phyloP scores from a whole-genome alignment of 352 stramenopile species.

The Stramenopiles sp. region DNA sequence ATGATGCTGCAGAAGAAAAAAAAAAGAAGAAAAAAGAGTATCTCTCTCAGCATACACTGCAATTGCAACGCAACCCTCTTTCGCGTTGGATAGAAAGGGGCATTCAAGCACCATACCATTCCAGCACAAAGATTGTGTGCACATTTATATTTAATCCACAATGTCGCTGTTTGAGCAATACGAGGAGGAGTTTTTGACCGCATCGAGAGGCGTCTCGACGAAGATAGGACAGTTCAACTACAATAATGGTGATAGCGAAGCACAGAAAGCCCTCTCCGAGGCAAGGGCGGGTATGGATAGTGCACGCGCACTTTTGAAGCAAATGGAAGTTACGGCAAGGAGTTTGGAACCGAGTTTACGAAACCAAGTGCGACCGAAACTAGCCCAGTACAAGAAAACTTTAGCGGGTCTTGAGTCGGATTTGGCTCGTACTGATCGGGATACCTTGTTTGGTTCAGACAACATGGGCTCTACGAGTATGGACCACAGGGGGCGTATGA shows the following conservation, averaged over 20 bases:
- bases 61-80: too few species aligned
- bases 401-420: background rate
- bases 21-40: too few species aligned
- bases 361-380: background rate
- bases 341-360: background rate
- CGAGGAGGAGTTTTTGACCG: background rate
- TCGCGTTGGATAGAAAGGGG: too few species aligned
- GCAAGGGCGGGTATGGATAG: background rate
- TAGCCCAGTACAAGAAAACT: background rate
- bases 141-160: background rate
- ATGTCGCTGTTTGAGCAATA: constrained; percentile 6
- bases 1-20: too few species aligned
- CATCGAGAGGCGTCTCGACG: background rate
- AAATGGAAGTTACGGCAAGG: background rate
- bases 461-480: background rate
- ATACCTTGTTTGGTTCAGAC: background rate
- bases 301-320: background rate
- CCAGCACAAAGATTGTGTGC: too few species aligned
- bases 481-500: background rate
- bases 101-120: too few species aligned
- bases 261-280: background rate
- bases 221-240: background rate
- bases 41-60: too few species aligned
- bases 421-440: background rate
- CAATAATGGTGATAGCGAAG: background rate